Base-by-base conservation (phyloP, 1,284 basidiomycete genomes). In the Cerrena zonata region DNA sequence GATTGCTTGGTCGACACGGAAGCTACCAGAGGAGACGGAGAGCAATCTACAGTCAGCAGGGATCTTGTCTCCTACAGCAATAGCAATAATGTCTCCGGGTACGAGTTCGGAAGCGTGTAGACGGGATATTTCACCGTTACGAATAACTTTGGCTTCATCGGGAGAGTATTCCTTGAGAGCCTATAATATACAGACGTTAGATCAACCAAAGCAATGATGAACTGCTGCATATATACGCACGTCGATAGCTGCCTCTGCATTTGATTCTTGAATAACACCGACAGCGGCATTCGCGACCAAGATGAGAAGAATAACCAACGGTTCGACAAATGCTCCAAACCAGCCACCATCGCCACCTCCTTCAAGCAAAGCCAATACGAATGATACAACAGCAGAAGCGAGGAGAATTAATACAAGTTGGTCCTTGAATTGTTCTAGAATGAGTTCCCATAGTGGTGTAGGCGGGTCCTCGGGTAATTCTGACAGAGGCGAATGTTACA, bases 371-470 rank as follows among this genome's bases (percentile, higher is more conserved):
- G 94, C 94, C 26, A 97, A 77, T 11, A 93, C 74, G 65, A 96
- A 94, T 2, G 93, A 96, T 55, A 96, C 79, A 45, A 90, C 83
- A 13, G 94, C 94, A 4, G 92, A 95, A 2, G 80, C 91, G 40
- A 97, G 85, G 23, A 97, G 80, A 64, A 97, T 96, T 54, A 97
- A 83, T 21, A 95, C 94, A 22, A 97, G 83, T 70, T 94, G 91
- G 71, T 97, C 94, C 74, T 96, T 89, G 78, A 99, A 99, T 72
- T 99, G 95, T 60, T 95, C 94, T 19, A 99, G 78, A 54, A 99
- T 90, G 54, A 98, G 83, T 62, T 91, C 81, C 89, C 91, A 94
- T 40, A 99, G 68, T 3, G 95, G 92, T 2, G 93, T 96, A 1
- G 91, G 74, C 0, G 89, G 85, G 13, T 94, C 87, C 62, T 96